Evolutionary conservation across 2,329 filamentous ascomycete genomes (phyloP).

Genomic region (Microascus cirrosus): DNA sequence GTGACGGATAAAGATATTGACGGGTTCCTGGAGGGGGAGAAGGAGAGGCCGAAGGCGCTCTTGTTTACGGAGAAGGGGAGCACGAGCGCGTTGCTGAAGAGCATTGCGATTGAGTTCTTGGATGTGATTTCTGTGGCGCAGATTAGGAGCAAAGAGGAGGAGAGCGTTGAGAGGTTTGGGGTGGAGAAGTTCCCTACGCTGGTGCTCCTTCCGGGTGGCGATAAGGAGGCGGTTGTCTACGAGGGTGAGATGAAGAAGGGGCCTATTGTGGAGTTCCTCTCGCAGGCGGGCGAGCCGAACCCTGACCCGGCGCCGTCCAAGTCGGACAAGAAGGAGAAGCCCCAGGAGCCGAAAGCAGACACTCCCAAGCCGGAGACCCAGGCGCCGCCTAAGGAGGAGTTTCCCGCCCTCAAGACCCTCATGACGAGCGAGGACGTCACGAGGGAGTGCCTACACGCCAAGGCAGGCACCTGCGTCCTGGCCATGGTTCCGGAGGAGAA

Average conservation of each 20-base stretch:
- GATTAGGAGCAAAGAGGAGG: conserved; percentile 68
- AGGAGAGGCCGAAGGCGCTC: conserved; percentile 69
- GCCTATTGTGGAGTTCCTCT: conserved; percentile 70
- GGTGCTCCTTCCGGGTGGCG: conserved; percentile 63
- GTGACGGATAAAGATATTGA: conserved; percentile 72
- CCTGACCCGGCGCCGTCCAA: conserved; percentile 48
- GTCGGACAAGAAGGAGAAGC: conserved; percentile 25
- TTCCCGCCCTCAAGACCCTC: conserved; percentile 49
- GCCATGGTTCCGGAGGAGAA: conserved; percentile 51
- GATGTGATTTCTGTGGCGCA: conserved; percentile 72
- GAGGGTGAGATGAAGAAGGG: conserved; percentile 79
- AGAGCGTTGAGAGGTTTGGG: conserved; percentile 60
- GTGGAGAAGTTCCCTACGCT: conserved; percentile 71
- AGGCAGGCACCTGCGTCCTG: conserved; percentile 75
- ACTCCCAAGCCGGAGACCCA: conserved; percentile 16
- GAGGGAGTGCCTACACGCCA: conserved; percentile 60
- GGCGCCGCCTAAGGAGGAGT: conserved; percentile 15
- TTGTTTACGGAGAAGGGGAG: conserved; percentile 91
- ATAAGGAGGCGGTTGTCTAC: conserved; percentile 60
- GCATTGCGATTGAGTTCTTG: conserved; percentile 83
- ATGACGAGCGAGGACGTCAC: conserved; percentile 52
- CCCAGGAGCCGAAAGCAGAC: conserved; percentile 21
- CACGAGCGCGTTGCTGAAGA: conserved; percentile 70
- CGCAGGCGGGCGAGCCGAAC: conserved; percentile 68
- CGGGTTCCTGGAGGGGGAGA: conserved; percentile 60